These are phyloP conservation scores for Apiospora sp. DNA, from an alignment of 2,329 filamentous ascomycete species.

Conservation along the genomic window DNA sequence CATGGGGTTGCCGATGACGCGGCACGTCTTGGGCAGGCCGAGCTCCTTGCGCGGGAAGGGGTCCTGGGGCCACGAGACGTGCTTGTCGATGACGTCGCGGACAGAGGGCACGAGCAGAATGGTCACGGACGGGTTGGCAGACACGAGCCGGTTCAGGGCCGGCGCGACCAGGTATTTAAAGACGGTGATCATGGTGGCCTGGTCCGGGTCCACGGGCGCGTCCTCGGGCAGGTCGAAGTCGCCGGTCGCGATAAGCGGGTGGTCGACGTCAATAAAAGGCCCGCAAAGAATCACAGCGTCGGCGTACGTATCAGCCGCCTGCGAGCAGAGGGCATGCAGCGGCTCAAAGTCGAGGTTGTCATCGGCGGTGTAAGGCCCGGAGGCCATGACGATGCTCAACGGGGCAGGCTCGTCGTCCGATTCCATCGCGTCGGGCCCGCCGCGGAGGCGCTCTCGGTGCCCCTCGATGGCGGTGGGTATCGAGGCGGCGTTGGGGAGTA, in stretches of 20 bases:
- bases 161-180: conserved; percentile 84
- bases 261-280: conserved; percentile 91
- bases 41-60: conserved; percentile 73
- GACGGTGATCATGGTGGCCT: conserved; percentile 79
- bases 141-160: conserved; percentile 73
- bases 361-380: conserved; percentile 91
- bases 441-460: conserved; percentile 74
- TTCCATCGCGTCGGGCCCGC: conserved; percentile 69
- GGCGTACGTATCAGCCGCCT: conserved; percentile 76
- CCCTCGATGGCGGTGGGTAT: conserved; percentile 68
- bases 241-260: conserved; percentile 83
- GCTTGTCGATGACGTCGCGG: conserved; percentile 70
- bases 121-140: conserved; percentile 77
- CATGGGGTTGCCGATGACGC: conserved; percentile 89
- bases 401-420: conserved; percentile 68
- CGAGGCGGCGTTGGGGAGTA: conserved; percentile 78
- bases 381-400: conserved; percentile 78
- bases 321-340: conserved; percentile 80
- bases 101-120: conserved; percentile 85
- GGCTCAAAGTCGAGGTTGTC: conserved; percentile 92
- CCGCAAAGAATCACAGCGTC: conserved; percentile 84
- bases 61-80: conserved; percentile 71
- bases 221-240: conserved; percentile 80
- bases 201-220: conserved; percentile 74
- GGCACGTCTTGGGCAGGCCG: conserved; percentile 78